Percentiles rank a stretch among this genome's conserved stretches.
phyloP scores from a whole-genome alignment of 139 green algal genomes.

The Volvox africanus region DNA sequence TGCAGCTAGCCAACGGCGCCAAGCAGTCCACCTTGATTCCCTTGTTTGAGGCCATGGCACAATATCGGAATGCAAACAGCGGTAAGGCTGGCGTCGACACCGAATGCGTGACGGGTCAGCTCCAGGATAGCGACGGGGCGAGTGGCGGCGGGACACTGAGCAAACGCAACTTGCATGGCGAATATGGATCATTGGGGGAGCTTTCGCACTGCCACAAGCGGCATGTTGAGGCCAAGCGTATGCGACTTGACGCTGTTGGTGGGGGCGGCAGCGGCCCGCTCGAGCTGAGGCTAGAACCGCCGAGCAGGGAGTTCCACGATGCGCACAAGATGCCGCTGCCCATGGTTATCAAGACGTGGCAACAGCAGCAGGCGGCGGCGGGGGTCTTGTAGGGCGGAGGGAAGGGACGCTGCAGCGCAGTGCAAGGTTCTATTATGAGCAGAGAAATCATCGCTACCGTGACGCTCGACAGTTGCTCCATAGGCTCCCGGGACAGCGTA shows the following conservation, averaged over 20 bases:
- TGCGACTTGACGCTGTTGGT: not conserved
- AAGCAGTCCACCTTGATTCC: too few species aligned
- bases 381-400: not conserved
- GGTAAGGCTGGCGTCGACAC: too few species aligned
- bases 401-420: not conserved
- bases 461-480: too few species aligned
- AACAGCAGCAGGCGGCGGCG: not conserved
- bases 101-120: too few species aligned
- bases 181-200: too few species aligned
- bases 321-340: conserved; percentile 20
- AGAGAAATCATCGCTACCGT: too few species aligned
- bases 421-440: too few species aligned
- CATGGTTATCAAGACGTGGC: not conserved
- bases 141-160: not conserved
- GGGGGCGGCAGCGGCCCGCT: not conserved
- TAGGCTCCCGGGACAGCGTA: too few species aligned
- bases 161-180: too few species aligned
- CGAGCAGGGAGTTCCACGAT: not conserved
- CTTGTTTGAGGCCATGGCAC: too few species aligned
- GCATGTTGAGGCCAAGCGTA: not conserved
- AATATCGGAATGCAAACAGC: too few species aligned
- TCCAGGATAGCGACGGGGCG: not conserved
- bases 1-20: too few species aligned
- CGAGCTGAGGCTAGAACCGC: not conserved
- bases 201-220: not conserved